These are phyloP conservation scores for Venturia aucupariae DNA, from an alignment of 2,329 filamentous ascomycete species.

Conservation along the genomic window DNA sequence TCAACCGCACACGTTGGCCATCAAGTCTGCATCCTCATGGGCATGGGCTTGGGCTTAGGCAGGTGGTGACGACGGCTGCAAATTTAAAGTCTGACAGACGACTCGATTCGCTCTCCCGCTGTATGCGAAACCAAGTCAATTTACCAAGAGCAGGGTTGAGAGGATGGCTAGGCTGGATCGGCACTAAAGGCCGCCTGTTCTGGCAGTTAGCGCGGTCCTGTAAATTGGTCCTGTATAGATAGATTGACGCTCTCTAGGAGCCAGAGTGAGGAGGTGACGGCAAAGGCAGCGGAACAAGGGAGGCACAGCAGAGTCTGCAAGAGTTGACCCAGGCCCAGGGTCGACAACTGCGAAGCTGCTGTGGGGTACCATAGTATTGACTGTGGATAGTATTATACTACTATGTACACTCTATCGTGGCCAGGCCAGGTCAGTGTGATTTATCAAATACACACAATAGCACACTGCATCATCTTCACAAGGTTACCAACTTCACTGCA, in stretches of 20 bases:
- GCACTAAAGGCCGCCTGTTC: background rate
- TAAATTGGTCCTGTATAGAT: conserved; percentile 7
- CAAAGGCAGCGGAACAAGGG: background rate
- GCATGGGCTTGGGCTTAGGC: background rate
- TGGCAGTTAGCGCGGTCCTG: background rate
- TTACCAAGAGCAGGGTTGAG: background rate
- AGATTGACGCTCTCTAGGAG: conserved; percentile 3
- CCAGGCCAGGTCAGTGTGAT: background rate
- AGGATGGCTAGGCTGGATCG: background rate
- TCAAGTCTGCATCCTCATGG: background rate
- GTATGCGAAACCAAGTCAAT: conserved; percentile 3
- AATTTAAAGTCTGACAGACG: background rate
- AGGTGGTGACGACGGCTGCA: background rate
- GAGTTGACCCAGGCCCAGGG: background rate
- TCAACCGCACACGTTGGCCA: background rate
- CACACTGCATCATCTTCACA: background rate
- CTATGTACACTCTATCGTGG: background rate
- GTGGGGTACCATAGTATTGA: no score
- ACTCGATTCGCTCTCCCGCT: background rate
- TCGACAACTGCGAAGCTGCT: background rate
- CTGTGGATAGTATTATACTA: no score
- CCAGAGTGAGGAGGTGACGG: conserved; percentile 7
- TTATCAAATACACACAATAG: no score
- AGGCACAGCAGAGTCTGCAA: background rate
- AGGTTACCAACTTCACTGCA: no score